Conservation (phyloP, 208 protist species). For the Acanthamoeba healyi region DNA sequence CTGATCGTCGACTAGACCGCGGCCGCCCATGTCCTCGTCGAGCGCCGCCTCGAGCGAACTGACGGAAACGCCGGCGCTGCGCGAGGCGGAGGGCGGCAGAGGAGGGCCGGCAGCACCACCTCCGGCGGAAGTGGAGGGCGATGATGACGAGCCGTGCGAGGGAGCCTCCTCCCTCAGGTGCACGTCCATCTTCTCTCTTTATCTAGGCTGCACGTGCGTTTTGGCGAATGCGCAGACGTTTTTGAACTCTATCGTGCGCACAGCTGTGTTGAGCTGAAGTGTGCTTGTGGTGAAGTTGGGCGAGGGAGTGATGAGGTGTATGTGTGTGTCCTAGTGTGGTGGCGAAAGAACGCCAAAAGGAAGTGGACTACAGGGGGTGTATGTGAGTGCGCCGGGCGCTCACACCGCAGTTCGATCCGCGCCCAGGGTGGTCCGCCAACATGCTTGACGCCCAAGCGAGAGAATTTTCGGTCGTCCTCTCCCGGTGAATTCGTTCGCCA, state of each 20-base stretch:
- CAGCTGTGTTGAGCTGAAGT: too few species aligned
- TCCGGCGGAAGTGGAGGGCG: neutral
- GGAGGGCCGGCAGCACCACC: neutral
- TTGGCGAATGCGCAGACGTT: too few species aligned
- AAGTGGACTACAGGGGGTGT: too few species aligned
- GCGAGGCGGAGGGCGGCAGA: neutral
- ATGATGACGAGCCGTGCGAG: neutral
- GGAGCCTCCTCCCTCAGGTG: constrained; percentile 1
- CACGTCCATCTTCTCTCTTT: neutral
- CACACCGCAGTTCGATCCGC: too few species aligned
- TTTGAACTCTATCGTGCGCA: too few species aligned
- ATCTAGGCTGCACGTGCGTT: neutral
- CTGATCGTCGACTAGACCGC: neutral
- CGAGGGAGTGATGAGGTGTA: too few species aligned
- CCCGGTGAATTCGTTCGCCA: neutral
- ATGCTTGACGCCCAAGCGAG: neutral
- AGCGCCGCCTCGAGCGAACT: too few species aligned
- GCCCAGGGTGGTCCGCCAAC: neutral
- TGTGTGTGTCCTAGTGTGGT: too few species aligned
- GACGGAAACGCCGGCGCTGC: too few species aligned
- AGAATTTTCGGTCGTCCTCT: constrained; percentile 17
- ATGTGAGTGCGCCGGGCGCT: too few species aligned
- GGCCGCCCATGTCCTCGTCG: neutral
- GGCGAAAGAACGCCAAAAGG: too few species aligned
- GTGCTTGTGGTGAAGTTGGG: too few species aligned